These are phyloP conservation scores for Periconia macrospinosa DNA, from an alignment of 2,329 filamentous ascomycete species.

Conservation along the genomic window DNA sequence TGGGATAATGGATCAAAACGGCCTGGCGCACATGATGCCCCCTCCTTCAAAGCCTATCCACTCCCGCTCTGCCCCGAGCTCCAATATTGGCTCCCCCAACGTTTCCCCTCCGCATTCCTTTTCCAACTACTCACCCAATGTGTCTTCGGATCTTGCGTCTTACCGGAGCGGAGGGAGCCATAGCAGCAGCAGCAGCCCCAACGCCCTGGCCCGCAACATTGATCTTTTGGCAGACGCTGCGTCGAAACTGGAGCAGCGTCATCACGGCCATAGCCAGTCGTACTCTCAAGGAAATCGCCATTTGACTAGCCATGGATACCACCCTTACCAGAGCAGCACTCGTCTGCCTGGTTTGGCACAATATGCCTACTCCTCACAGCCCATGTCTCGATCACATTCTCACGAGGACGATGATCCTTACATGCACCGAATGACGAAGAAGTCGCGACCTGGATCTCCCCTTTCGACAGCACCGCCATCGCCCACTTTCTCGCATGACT, in stretches of 20 bases:
- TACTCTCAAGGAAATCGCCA: slow-evolving; percentile 39
- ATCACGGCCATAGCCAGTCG: slow-evolving; percentile 49
- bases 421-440: slow-evolving; percentile 74
- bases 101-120: slow-evolving; percentile 93
- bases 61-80: slow-evolving; percentile 85
- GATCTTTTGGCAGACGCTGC: slow-evolving; percentile 71
- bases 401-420: slow-evolving; percentile 83
- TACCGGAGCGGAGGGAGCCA: slow-evolving; percentile 47
- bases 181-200: slow-evolving; percentile 48
- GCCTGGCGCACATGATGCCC: slow-evolving; percentile 71
- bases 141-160: slow-evolving; percentile 60
- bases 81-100: slow-evolving; percentile 87
- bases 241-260: slow-evolving; percentile 67
- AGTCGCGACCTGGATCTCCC: slow-evolving; percentile 89
- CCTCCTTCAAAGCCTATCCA: slow-evolving; percentile 76
- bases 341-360: slow-evolving; percentile 61
- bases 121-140: slow-evolving; percentile 61
- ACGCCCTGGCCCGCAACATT: slow-evolving; percentile 59
- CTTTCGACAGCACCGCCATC: slow-evolving; percentile 95
- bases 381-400: slow-evolving; percentile 88
- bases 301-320: slow-evolving; percentile 44
- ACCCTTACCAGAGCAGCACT: slow-evolving; percentile 52
- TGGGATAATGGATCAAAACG: slow-evolving; percentile 52
- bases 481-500: slow-evolving; percentile 94
- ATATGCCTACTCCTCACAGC: slow-evolving; percentile 69